Evolutionary conservation across 2,329 filamentous ascomycete genomes (phyloP).

Genomic region (Botryotinia convoluta): DNA sequence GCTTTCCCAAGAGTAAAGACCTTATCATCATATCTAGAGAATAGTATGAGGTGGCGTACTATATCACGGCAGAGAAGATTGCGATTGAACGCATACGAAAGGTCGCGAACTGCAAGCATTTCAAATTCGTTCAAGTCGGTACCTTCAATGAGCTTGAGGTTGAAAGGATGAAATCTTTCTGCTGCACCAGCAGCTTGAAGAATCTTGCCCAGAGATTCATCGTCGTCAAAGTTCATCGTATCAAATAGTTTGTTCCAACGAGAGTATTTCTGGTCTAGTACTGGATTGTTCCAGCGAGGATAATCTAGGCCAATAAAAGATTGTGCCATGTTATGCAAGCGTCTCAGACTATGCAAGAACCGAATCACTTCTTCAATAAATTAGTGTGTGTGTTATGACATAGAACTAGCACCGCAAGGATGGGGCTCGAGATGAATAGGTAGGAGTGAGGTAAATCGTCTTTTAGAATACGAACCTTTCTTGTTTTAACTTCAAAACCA

Average conservation of each 20-base stretch:
- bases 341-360: not conserved
- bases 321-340: not conserved
- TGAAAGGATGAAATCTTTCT: not conserved
- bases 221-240: not conserved
- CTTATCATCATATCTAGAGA: not conserved
- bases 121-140: not conserved
- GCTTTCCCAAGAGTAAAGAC: not conserved
- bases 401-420: not conserved
- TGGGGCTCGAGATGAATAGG: not conserved
- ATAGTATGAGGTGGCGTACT: not conserved
- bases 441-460: not conserved
- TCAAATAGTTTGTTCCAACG: slow-evolving; percentile 1
- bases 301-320: not conserved
- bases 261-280: not conserved
- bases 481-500: too few species aligned
- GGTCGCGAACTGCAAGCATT: not conserved
- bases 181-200: not conserved
- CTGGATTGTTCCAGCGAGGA: not conserved
- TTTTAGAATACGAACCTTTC: not conserved
- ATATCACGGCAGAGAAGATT: not conserved
- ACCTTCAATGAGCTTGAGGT: not conserved
- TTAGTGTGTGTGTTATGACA: not conserved
- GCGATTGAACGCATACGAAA: slow-evolving; percentile 5
- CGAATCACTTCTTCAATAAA: not conserved
- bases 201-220: not conserved